phyloP scores from a whole-genome alignment of 1,139 yeast species.

The Diutina sp. region DNA sequence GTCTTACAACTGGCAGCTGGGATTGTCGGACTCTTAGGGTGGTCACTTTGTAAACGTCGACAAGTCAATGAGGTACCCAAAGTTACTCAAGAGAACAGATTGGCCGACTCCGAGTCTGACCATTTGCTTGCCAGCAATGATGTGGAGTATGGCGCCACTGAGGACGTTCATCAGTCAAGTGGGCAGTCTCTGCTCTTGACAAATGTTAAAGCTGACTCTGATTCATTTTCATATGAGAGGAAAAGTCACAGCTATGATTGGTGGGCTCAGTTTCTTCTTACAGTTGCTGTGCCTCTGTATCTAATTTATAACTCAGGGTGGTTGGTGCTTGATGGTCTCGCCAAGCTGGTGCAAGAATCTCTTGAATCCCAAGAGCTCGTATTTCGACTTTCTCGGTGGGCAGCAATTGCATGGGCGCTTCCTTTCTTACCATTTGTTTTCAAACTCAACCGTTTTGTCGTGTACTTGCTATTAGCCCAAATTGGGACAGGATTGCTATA shows the following conservation, averaged over 20 bases:
- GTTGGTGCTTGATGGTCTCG: constrained; percentile 47
- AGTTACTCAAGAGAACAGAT: background rate
- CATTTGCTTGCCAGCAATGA: background rate
- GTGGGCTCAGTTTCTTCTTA: constrained; percentile 56
- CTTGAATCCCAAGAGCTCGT: constrained; percentile 30
- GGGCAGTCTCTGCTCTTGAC: background rate
- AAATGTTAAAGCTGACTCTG: background rate
- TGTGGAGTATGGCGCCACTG: background rate
- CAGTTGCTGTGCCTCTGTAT: constrained; percentile 54
- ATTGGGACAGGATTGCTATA: constrained; percentile 23
- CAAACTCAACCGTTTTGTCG: constrained; percentile 45
- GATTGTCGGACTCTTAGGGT: constrained; percentile 41
- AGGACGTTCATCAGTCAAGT: background rate
- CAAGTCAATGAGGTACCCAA: background rate
- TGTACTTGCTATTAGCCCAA: constrained; percentile 22
- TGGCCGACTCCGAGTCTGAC: background rate
- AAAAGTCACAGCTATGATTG: constrained; percentile 60
- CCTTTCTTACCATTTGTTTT: constrained; percentile 64
- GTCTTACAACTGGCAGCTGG: constrained; percentile 37
- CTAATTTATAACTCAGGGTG: constrained; percentile 38
- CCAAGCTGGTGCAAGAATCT: constrained; percentile 63
- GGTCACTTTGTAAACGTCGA: constrained; percentile 16
- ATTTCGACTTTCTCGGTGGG: constrained; percentile 24
- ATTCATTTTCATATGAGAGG: background rate
- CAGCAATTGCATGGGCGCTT: constrained; percentile 30